A percentile compares a stretch with the other conserved stretches of the same genome.
Conservation (phyloP, 1,284 basidiomycete species). For the Pascua guehoae region DNA sequence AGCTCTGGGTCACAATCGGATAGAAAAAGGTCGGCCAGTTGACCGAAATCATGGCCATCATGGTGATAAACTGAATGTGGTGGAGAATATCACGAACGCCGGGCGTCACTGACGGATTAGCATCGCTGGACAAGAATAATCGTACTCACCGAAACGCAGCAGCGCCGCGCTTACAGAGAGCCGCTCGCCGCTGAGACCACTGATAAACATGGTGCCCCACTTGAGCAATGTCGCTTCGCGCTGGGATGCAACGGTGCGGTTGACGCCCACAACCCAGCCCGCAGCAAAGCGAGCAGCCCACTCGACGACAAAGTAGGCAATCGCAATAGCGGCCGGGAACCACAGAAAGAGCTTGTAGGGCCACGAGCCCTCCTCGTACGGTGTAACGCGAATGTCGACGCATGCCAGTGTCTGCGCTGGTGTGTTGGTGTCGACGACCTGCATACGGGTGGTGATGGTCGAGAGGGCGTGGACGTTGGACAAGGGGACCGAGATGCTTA, state of each 20-base stretch:
- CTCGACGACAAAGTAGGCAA: slow-evolving; percentile 75
- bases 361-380: slow-evolving; percentile 64
- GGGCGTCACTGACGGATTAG: slow-evolving; percentile 67
- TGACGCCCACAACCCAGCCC: slow-evolving; percentile 59
- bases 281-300: slow-evolving; percentile 75
- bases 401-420: slow-evolving; percentile 73
- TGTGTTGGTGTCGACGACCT: slow-evolving; percentile 74
- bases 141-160: slow-evolving; percentile 72
- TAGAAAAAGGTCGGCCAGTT: slow-evolving; percentile 91
- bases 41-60: slow-evolving; percentile 85
- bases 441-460: slow-evolving; percentile 76
- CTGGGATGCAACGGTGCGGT: slow-evolving; percentile 18
- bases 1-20: slow-evolving; percentile 75
- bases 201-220: slow-evolving; percentile 83
- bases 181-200: slow-evolving; percentile 85
- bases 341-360: slow-evolving; percentile 75
- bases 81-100: slow-evolving; percentile 87
- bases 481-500: slow-evolving; percentile 73
- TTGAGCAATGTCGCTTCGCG: slow-evolving; percentile 43
- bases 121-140: neutral
- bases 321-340: slow-evolving; percentile 69
- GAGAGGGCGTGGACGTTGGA: slow-evolving; percentile 68
- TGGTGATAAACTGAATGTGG: slow-evolving; percentile 73
- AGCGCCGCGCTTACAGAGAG: slow-evolving; percentile 79
- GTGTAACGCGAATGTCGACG: slow-evolving; percentile 72